Percentiles rank a stretch among this genome's conserved stretches.
Evolutionary conservation across 2,329 filamentous ascomycete species (phyloP).

Genomic region (Epichloe gansuensis): DNA sequence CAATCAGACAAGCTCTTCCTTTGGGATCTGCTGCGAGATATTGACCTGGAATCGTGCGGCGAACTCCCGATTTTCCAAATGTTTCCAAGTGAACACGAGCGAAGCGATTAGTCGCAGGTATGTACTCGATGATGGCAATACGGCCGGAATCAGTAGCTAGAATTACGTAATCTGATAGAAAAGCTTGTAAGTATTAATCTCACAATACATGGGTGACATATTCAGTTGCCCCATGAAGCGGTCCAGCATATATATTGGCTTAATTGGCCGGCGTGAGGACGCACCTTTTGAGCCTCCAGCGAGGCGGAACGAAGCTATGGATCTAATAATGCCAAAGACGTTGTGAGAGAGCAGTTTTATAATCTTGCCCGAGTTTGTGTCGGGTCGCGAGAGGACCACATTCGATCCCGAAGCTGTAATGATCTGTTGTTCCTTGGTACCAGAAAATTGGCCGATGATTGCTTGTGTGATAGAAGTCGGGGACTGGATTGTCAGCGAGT

Average conservation of each 20-base stretch:
- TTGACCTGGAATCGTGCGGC: slow-evolving; percentile 86
- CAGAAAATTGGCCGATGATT: slow-evolving; percentile 86
- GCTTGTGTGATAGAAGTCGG: slow-evolving; percentile 83
- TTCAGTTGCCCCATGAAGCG: not conserved
- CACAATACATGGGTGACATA: not conserved
- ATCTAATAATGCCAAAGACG: slow-evolving; percentile 88
- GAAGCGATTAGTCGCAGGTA: slow-evolving; percentile 80
- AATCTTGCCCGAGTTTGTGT: slow-evolving; percentile 75
- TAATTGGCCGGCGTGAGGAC: not conserved
- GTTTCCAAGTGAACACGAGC: slow-evolving; percentile 87
- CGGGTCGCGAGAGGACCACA: slow-evolving; percentile 74
- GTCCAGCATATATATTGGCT: slow-evolving; percentile 17
- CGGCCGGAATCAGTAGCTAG: slow-evolving; percentile 91
- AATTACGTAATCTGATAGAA: slow-evolving; percentile 74
- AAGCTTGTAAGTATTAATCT: slow-evolving; percentile 1
- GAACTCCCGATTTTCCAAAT: slow-evolving; percentile 90
- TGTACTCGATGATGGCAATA: slow-evolving; percentile 86
- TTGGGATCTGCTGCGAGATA: slow-evolving; percentile 93
- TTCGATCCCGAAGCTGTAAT: slow-evolving; percentile 85
- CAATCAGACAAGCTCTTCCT: slow-evolving; percentile 85
- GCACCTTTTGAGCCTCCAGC: slow-evolving; percentile 92
- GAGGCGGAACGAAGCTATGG: slow-evolving; percentile 77
- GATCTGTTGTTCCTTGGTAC: slow-evolving; percentile 95
- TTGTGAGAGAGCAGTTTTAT: slow-evolving; percentile 80
- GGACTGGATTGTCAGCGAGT: slow-evolving; percentile 89